Evolutionary conservation across 345 rosid genomes (phyloP).

Genomic region (Salix arbutifolia): DNA sequence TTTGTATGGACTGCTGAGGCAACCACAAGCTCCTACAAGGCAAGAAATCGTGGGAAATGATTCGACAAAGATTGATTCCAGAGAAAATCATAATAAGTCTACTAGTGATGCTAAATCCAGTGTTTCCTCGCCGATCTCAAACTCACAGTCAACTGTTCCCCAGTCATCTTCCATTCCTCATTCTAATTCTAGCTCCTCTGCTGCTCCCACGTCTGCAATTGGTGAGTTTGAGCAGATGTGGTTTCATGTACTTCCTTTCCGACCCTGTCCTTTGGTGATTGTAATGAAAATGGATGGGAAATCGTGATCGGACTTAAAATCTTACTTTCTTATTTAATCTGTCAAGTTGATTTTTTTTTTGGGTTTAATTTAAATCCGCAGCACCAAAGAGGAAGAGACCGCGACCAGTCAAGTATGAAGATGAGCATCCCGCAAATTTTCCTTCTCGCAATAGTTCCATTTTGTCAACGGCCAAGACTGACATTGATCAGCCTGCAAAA

Average conservation of each 20-base stretch:
- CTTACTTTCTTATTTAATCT: background rate
- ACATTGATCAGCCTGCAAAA: constrained; percentile 48
- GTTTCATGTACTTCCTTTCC: background rate
- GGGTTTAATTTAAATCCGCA: constrained; percentile 26
- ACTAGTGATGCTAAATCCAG: constrained; percentile 66
- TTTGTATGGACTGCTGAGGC: constrained; percentile 83
- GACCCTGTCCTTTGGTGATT: background rate
- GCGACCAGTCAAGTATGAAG: constrained; percentile 71
- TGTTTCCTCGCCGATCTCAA: constrained; percentile 86
- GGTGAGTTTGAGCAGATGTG: constrained; percentile 41
- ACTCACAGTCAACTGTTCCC: constrained; percentile 41
- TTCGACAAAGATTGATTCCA: constrained; percentile 33
- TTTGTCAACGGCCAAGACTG: constrained; percentile 48
- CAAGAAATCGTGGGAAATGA: constrained; percentile 50
- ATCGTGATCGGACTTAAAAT: background rate
- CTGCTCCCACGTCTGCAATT: constrained; percentile 45
- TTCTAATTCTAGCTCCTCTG: constrained; percentile 57
- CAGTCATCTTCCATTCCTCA: constrained; percentile 53
- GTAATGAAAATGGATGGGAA: background rate
- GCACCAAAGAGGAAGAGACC: constrained; percentile 96
- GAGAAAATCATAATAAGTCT: constrained; percentile 35
- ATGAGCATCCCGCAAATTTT: constrained; percentile 51
- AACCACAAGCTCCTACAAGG: constrained; percentile 64
- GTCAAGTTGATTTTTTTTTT: background rate
- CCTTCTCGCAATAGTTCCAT: constrained; percentile 44